Evolutionary conservation across 495 filamentous ascomycete genomes (phyloP), one percentile per base, ranked within the genome.

Genomic region (Stereocaulon alpinum): DNA sequence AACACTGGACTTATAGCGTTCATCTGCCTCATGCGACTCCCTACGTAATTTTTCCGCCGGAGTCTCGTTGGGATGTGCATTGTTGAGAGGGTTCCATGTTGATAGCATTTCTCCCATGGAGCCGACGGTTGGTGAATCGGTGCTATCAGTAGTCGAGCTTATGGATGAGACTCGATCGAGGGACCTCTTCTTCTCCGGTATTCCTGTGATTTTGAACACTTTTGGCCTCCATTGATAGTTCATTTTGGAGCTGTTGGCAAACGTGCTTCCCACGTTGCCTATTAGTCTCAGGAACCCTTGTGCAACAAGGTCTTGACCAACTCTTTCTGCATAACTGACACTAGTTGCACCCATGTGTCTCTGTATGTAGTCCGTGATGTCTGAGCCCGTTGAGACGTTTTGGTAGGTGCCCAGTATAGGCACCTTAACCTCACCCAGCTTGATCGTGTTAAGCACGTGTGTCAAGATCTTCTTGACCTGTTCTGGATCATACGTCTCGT

Each of bases 221-320:
- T 88, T 95, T 3, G 91, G 81, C 45, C 88, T 84, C 94, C 94
- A 99, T 70, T 99, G 93, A 70, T 97, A 99, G 68, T 87, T 87
- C 83, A 97, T 86, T 73, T 86, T 91, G 47, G 91, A 91, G 74
- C 90, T 96, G 73, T 99, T 99, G 60, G 91, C 90, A 67, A 99
- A 99, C 10, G 85, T 88, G 70, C 82, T 97, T 30, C 94, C 93
- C 58, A 99, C 92, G 68, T 88, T 94, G 51, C 93, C 93, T 61
- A 99, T 82, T 64, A 99, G 72, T 41, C 93, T 82, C 58, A 99
- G 76, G 68, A 95, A 95, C 34, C 93, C 93, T 67, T 87, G 81
- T 5, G 80, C 73, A 52, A 96, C 85, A 61, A 99, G 77, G 69
- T 99, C 93, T 72, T 97, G 93, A 9, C 93, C 93, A 55, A 97